Conservation (phyloP, 1,284 basidiomycete species). For the Tylopilus sp. region DNA sequence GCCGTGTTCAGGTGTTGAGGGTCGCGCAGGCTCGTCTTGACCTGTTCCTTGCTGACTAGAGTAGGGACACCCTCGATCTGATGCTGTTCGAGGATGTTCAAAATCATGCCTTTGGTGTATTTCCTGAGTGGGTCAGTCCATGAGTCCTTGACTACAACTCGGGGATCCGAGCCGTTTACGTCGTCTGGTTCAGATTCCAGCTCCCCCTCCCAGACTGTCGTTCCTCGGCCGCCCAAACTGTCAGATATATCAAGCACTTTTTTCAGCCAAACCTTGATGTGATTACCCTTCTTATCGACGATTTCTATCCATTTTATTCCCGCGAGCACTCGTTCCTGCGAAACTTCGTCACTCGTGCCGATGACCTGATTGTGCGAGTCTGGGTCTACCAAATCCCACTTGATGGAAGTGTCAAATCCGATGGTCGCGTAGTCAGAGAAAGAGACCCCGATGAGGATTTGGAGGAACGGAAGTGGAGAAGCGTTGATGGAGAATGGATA, state of each 20-base stretch:
- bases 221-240: background rate
- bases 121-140: constrained; percentile 1
- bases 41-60: background rate
- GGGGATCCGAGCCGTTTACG: too few species aligned
- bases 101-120: background rate
- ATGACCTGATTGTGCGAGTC: too few species aligned
- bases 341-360: background rate
- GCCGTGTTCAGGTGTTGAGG: background rate
- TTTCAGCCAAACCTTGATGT: background rate
- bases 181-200: background rate
- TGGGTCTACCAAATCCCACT: too few species aligned
- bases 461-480: too few species aligned
- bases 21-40: background rate
- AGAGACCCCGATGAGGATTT: too few species aligned
- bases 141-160: background rate
- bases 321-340: background rate
- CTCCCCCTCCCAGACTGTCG: background rate
- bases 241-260: background rate
- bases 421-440: too few species aligned
- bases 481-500: too few species aligned
- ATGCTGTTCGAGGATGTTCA: background rate
- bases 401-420: too few species aligned
- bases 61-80: background rate
- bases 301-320: background rate
- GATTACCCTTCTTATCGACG: background rate